phyloP scores from a whole-genome alignment of 495 filamentous ascomycete species.

The Amphirosellinia nigrospora region DNA sequence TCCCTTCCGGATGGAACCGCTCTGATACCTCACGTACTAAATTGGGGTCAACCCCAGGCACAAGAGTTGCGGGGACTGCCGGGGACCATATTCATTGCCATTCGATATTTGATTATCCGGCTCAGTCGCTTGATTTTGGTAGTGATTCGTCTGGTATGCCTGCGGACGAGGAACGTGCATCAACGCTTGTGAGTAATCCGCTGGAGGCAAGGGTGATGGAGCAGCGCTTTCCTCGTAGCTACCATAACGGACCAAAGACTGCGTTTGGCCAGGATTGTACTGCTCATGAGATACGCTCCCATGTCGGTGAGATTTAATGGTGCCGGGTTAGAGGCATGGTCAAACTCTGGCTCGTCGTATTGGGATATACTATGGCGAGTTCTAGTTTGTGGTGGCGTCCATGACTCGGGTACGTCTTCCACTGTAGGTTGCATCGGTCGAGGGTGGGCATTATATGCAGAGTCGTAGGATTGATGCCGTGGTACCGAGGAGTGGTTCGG shows the following conservation, averaged over 20 bases:
- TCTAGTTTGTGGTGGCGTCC: conserved; percentile 47
- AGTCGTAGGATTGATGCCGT: conserved; percentile 58
- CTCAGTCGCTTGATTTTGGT: conserved; percentile 40
- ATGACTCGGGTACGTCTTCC: conserved; percentile 66
- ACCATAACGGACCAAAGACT: conserved; percentile 35
- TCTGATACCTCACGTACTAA: conserved; percentile 64
- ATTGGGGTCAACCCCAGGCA: conserved; percentile 70
- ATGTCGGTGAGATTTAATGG: conserved; percentile 54
- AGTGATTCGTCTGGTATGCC: conserved; percentile 30
- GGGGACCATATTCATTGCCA: conserved; percentile 48
- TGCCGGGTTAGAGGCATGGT: conserved; percentile 51
- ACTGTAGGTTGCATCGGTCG: conserved; percentile 71
- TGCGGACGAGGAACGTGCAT: conserved; percentile 35
- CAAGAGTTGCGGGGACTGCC: conserved; percentile 68
- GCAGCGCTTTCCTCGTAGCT: conserved; percentile 30
- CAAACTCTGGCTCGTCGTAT: conserved; percentile 45
- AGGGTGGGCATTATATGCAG: conserved; percentile 47
- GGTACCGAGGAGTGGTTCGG: conserved; percentile 39
- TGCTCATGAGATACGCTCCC: conserved; percentile 45
- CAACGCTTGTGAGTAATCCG: conserved; percentile 41
- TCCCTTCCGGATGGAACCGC: conserved; percentile 54
- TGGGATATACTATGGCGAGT: conserved; percentile 53
- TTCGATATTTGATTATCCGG: conserved; percentile 36
- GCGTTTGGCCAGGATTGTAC: conserved; percentile 32
- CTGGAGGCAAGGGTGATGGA: conserved; percentile 29